A percentile compares a stretch with the other conserved stretches of the same genome.
These are phyloP conservation scores for Cladosporium sp. DNA, from an alignment of 2,329 filamentous ascomycete genomes.

Conservation along the genomic window DNA sequence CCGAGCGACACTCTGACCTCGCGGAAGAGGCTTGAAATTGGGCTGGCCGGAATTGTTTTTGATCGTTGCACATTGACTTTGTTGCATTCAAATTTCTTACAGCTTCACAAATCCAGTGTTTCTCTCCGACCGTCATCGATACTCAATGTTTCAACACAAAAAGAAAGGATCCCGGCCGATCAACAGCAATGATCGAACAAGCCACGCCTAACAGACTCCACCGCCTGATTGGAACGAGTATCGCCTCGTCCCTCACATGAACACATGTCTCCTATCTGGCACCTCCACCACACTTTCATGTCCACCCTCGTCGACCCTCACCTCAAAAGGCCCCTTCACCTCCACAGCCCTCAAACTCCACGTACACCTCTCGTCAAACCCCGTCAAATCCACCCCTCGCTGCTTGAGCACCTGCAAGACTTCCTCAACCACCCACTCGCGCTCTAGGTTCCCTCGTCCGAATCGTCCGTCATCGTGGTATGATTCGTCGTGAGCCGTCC, in stretches of 20 bases:
- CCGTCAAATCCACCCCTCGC: not conserved
- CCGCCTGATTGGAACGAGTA: not conserved
- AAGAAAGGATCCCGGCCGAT: no score
- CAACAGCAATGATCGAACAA: no score
- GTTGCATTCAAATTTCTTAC: not conserved
- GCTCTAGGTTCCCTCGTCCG: not conserved
- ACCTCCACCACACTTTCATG: not conserved
- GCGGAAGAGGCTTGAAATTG: no score
- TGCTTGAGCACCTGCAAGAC: not conserved
- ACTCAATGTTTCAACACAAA: no score
- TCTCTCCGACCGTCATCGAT: no score
- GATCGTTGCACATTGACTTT: not conserved
- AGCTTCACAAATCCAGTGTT: no score
- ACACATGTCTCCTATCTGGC: not conserved
- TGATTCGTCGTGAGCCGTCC: not conserved
- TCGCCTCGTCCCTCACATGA: not conserved
- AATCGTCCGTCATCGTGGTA: not conserved
- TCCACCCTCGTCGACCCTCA: not conserved
- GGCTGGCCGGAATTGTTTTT: not conserved
- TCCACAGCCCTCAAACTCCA: constrained; percentile 1
- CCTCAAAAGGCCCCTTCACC: not conserved
- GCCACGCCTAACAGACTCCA: no score
- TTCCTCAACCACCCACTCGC: not conserved
- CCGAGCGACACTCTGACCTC: not conserved
- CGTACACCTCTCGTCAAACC: not conserved